Evolutionary conservation across 257 asterid genomes (phyloP), one percentile per base, ranked within the genome.

Genomic region (Solanum pinnatisectum): DNA sequence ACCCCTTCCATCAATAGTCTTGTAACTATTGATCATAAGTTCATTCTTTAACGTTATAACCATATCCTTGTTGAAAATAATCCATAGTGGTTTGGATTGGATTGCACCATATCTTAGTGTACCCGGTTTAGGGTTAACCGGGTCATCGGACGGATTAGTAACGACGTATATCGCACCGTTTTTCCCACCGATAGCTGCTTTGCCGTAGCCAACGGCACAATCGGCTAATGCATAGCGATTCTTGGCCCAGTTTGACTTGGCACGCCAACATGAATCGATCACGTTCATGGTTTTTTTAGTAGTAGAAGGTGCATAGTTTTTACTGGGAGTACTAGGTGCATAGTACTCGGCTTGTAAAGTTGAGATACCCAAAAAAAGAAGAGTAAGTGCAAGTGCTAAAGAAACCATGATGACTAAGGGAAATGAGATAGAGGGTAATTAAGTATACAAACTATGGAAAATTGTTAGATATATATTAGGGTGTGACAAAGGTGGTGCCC

Each of bases 1-100:
- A 77, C 99, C 99, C 89, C 99, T 91, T 86, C 99, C 99, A 83
- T 96, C 99, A 10, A 96, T 95, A 1, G 99, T 96, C 93, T 95
- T 96, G 88, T 89, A 95, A 86, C 99, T 96, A 49, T 91, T 94
- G 1, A 95, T 86, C 90, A 94, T 91, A 10, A 96, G 94, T 89
- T 95, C 98, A 39, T 94, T 93, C 74, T 91, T 65, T 11, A 96
- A 92, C 5, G 71, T 92, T 9, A 96, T 94, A 5, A 93, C 95
- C 99, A 94, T 96, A 67, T 90, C 92, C 40, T 56, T 91, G 0
- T 91, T 93, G 46, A 96, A 96, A 15, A 88, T 74, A 56, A 95
- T 96, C 99, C 99, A 96, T 5, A 95, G 36, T 4, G 99, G 98
- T 30, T 92, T 90, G 0, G 90, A 3, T 60, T 94, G 99, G 86